Conservation (phyloP, 2,329 filamentous ascomycete genomes). For the Aurifilum marmelostoma region DNA sequence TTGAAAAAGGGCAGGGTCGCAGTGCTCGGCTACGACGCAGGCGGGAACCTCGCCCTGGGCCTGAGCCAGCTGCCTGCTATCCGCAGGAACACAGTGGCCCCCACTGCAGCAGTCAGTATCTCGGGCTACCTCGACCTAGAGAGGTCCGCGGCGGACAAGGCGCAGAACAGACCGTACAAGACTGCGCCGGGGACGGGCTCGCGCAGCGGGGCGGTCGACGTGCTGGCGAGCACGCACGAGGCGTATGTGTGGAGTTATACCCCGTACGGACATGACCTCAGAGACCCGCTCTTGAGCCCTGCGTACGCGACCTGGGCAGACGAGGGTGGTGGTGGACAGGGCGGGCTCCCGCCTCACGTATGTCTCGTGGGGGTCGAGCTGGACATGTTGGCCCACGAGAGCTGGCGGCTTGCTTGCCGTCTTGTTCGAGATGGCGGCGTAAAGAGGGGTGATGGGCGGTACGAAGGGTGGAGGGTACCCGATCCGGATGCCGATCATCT, state of each 20-base stretch:
- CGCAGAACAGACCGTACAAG: slow-evolving; percentile 42
- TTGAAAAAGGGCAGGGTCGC: slow-evolving; percentile 38
- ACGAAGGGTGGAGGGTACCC: slow-evolving; percentile 35
- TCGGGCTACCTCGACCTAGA: slow-evolving; percentile 50
- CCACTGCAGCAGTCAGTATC: slow-evolving; percentile 44
- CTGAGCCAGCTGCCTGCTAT: slow-evolving; percentile 45
- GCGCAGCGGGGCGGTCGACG: slow-evolving; percentile 35
- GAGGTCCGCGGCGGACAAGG: slow-evolving; percentile 37
- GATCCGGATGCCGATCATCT: slow-evolving; percentile 26
- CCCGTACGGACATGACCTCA: slow-evolving; percentile 37
- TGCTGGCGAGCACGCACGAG: slow-evolving; percentile 34
- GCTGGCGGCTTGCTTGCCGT: slow-evolving; percentile 42
- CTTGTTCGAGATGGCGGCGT: slow-evolving; percentile 37
- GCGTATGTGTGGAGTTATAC: slow-evolving; percentile 49
- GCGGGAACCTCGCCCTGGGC: slow-evolving; percentile 51
- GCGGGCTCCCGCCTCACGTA: slow-evolving; percentile 43
- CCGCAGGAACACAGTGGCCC: slow-evolving; percentile 27
- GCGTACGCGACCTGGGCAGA: slow-evolving; percentile 34
- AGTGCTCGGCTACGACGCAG: slow-evolving; percentile 54
- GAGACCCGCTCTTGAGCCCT: slow-evolving; percentile 48
- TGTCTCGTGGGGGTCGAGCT: slow-evolving; percentile 50
- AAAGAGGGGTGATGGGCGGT: slow-evolving; percentile 35
- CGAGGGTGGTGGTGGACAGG: background rate
- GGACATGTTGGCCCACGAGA: slow-evolving; percentile 50
- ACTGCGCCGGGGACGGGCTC: slow-evolving; percentile 36